These are phyloP conservation scores for Ceratobasidium sp. DNA, from an alignment of 1,284 basidiomycete genomes.

Conservation along the genomic window DNA sequence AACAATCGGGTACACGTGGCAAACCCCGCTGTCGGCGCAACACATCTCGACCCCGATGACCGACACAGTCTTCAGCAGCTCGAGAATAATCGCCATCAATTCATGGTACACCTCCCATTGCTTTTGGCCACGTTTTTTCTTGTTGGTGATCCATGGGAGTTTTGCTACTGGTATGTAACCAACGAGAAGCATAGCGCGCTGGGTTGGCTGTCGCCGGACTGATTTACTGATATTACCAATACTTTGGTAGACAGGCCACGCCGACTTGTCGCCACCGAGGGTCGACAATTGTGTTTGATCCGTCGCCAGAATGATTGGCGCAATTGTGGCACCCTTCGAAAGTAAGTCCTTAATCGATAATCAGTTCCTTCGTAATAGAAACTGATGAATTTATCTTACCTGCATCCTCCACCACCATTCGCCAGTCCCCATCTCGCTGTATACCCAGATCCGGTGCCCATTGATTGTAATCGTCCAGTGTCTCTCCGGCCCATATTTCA, in stretches of 20 bases:
- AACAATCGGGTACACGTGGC: conserved; percentile 44
- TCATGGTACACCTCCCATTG: conserved; percentile 45
- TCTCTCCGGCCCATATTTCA: conserved; percentile 22
- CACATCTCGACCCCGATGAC: conserved; percentile 40
- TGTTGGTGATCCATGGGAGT: background rate
- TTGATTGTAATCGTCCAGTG: background rate
- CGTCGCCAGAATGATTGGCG: background rate
- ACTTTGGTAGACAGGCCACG: conserved; percentile 38
- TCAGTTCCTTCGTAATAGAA: background rate
- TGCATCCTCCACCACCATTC: conserved; percentile 34
- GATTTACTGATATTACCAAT: conserved; percentile 45
- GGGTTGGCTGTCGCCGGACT: background rate
- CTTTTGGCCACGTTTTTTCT: background rate
- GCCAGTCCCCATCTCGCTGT: conserved; percentile 27
- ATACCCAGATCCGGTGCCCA: background rate
- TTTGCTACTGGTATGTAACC: conserved; percentile 40
- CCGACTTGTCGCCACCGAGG: conserved; percentile 25
- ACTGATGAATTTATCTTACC: background rate
- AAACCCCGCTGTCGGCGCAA: conserved; percentile 43
- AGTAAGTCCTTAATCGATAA: background rate
- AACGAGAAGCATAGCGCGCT: conserved; percentile 30
- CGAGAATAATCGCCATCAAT: conserved; percentile 43
- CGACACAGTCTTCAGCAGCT: conserved; percentile 42
- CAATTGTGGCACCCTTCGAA: background rate
- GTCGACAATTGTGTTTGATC: conserved; percentile 12